Conservation (phyloP, 257 asterid species). For the Fraxinus cuspidata region DNA sequence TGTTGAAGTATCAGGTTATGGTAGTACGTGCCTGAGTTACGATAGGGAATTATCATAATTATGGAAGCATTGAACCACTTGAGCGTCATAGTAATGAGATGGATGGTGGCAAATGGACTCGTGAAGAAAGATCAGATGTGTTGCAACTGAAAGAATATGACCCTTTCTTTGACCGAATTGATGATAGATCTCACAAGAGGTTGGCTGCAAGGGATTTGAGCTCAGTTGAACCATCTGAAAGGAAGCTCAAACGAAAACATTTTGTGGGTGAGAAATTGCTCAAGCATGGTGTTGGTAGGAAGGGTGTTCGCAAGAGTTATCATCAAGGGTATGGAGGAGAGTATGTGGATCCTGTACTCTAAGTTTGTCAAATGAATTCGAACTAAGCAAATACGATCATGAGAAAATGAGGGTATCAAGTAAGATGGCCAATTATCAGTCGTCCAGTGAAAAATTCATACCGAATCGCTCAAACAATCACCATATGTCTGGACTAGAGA, state of each 20-base stretch:
- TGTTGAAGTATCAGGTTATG: constrained; percentile 33
- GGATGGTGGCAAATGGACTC: constrained; percentile 35
- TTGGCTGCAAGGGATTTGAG: constrained; percentile 30
- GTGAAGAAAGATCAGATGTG: constrained; percentile 35
- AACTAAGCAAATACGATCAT: constrained; percentile 24
- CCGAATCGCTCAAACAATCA: constrained; percentile 30
- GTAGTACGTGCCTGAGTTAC: constrained; percentile 37
- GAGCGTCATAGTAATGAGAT: constrained; percentile 31
- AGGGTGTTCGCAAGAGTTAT: constrained; percentile 41
- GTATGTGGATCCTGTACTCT: constrained; percentile 34
- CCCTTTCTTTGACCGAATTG: constrained; percentile 26
- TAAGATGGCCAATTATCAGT: constrained; percentile 23
- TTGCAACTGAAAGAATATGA: constrained; percentile 34
- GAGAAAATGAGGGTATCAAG: constrained; percentile 31
- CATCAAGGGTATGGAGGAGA: constrained; percentile 34
- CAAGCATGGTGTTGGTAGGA: constrained; percentile 36
- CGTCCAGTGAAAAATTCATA: constrained; percentile 33
- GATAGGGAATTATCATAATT: constrained; percentile 33
- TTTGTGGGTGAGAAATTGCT: constrained; percentile 23
- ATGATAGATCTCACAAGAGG: constrained; percentile 35
- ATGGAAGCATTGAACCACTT: constrained; percentile 31
- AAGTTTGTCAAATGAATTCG: constrained; percentile 33
- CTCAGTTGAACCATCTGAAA: constrained; percentile 34
- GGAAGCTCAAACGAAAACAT: constrained; percentile 32
- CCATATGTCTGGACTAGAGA: constrained; percentile 42